Percentiles rank a stretch among this genome's conserved stretches.
Evolutionary conservation across 1,284 basidiomycete genomes (phyloP).

Genomic region (Trichosporon coremiiforme): DNA sequence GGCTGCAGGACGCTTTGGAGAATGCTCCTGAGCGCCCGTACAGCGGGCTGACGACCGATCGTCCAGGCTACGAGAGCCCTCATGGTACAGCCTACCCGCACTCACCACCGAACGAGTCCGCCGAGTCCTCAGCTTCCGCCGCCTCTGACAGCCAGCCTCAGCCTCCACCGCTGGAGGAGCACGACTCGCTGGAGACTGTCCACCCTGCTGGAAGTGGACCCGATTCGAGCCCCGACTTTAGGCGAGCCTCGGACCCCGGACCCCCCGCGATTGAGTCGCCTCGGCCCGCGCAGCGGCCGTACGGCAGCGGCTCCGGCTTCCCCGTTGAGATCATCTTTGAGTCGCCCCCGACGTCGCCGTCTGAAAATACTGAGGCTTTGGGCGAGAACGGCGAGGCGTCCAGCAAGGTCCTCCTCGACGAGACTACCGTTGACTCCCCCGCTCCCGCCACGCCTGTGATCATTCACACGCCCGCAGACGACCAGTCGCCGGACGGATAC

Average conservation of each 20-base stretch:
- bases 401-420: background rate
- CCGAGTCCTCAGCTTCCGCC: background rate
- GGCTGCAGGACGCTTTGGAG: background rate
- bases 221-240: constrained; percentile 15
- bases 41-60: background rate
- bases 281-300: constrained; percentile 9
- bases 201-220: background rate
- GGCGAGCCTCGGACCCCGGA: constrained; percentile 29
- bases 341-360: background rate
- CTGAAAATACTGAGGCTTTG: background rate
- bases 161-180: background rate
- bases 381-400: background rate
- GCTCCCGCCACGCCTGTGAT: constrained; percentile 17
- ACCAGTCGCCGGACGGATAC: constrained; percentile 3
- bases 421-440: background rate
- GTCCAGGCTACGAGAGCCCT: constrained; percentile 4
- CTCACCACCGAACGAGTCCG: background rate
- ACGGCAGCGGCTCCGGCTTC: constrained; percentile 1
- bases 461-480: constrained; percentile 5
- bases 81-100: background rate
- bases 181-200: constrained; percentile 21
- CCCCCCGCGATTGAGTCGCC: constrained; percentile 9
- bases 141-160: background rate
- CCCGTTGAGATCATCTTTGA: constrained; percentile 11
- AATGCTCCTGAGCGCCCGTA: background rate